Base-by-base conservation (phyloP, 805 yeast genomes). In the Candida tallmaniae region DNA sequence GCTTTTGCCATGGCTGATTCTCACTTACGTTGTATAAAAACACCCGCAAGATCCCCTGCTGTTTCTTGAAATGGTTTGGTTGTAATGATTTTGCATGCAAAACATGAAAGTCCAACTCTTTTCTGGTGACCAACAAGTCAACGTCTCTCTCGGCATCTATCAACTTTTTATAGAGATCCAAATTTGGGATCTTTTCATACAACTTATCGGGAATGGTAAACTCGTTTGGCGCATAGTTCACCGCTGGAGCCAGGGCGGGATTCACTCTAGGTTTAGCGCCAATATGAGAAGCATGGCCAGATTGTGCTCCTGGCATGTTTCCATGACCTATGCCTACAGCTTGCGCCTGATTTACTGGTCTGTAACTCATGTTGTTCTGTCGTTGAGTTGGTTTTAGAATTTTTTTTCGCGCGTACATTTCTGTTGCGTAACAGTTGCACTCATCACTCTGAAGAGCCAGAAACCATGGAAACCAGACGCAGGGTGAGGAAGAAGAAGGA, bases 51-150 rank as follows among this genome's bases (percentile, higher is more conserved):
- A 72, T 68, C 34, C 83, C 80, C 23, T 76, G 76, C 42, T 74
- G 74, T 23, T 61, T 48, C 40, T 56, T 51, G 40, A 46, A 54
- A 50, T 40, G 63, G 29, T 51, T 52, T 42, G 65, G 67, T 46
- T 56, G 69, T 53, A 57, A 49, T 30, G 56, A 58, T 42, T 57
- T 67, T 47, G 62, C 58, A 44, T 62, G 70, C 27, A 60, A 59
- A 43, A 89, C 95, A 54, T 86, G 95, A 38, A 88, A 68, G 50
- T 90, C 97, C 35, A 85, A 73, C 42, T 86, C 74, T 56, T 90
- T 90, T 40, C 95, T 76, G 29, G 89, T 78, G 24, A 86, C 77
- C 44, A 84, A 71, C 37, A 90, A 74, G 56, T 93, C 97, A 29
- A 90, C 60, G 42, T 78, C 73, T 41, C 78, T 74, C 56, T 93